Conservation (phyloP, 1,139 yeast species). For the Suhomyces bokatorum region DNA sequence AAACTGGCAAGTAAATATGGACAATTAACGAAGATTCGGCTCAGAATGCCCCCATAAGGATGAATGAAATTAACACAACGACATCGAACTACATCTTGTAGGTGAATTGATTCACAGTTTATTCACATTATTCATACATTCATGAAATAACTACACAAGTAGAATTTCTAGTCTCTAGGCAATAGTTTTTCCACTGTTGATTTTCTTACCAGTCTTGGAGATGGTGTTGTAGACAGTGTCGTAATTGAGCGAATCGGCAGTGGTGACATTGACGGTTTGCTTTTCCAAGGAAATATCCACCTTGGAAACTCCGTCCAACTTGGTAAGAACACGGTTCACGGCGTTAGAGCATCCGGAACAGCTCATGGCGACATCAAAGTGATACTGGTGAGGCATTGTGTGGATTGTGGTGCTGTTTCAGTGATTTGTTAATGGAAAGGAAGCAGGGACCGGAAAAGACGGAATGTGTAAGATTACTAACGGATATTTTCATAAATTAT, state of each 20-base stretch:
- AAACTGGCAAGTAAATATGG: too few relatives aligned
- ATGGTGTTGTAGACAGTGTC: constrained; percentile 79
- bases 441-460: neutral
- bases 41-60: too few relatives aligned
- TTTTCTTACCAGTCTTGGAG: constrained; percentile 87
- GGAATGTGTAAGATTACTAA: neutral
- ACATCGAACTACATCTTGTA: too few relatives aligned
- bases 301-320: constrained; percentile 71
- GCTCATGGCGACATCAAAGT: constrained; percentile 76
- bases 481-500: too few relatives aligned
- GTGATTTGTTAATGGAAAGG: neutral
- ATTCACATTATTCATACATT: neutral
- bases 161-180: neutral
- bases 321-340: constrained; percentile 72
- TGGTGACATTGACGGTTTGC: constrained; percentile 79
- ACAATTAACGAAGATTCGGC: too few relatives aligned
- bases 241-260: constrained; percentile 56
- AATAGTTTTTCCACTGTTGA: constrained; percentile 60
- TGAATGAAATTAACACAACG: too few relatives aligned
- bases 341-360: constrained; percentile 91
- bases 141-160: neutral
- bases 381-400: constrained; percentile 59
- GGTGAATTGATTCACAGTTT: too few relatives aligned
- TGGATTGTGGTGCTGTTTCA: neutral
- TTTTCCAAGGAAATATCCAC: constrained; percentile 74